Conservation (phyloP, 1,284 basidiomycete genomes). For the Sporisorium iseilematis-ciliati region DNA sequence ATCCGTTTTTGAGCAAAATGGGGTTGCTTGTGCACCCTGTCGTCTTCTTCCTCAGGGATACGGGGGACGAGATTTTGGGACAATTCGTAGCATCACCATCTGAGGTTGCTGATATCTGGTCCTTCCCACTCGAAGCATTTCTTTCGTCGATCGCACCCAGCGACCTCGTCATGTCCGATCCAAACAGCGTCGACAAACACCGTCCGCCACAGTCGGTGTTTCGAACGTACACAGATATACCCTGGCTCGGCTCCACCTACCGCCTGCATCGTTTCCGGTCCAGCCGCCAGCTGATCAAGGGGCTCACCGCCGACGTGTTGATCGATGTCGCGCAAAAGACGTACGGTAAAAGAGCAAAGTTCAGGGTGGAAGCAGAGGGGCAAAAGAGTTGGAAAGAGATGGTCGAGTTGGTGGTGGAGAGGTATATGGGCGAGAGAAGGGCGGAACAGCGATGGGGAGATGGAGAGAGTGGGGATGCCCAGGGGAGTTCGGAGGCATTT, state of each 20-base stretch:
- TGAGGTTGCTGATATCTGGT: slow-evolving; percentile 53
- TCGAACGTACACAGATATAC: slow-evolving; percentile 54
- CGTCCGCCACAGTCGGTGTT: slow-evolving; percentile 42
- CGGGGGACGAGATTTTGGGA: slow-evolving; percentile 13
- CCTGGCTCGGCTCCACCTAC: slow-evolving; percentile 41
- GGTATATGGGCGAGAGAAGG: slow-evolving; percentile 23
- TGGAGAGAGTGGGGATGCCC: slow-evolving; percentile 50
- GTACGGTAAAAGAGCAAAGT: slow-evolving; percentile 22
- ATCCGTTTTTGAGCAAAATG: slow-evolving; percentile 51
- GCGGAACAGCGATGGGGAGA: slow-evolving; percentile 51
- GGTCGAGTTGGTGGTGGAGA: slow-evolving; percentile 40
- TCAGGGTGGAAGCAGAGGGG: slow-evolving; percentile 15
- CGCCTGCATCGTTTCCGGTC: slow-evolving; percentile 49
- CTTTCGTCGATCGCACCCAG: slow-evolving; percentile 23
- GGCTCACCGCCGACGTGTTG: slow-evolving; percentile 51
- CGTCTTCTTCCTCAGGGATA: slow-evolving; percentile 33
- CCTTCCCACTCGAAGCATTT: slow-evolving; percentile 24
- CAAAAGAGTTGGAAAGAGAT: slow-evolving; percentile 46
- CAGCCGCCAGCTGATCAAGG: slow-evolving; percentile 48
- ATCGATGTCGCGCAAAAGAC: slow-evolving; percentile 33
- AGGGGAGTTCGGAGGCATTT: slow-evolving; percentile 43
- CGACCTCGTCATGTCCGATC: slow-evolving; percentile 12
- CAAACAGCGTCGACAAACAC: slow-evolving; percentile 41
- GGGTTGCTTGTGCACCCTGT: slow-evolving; percentile 55
- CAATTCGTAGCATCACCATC: slow-evolving; percentile 25